These are phyloP conservation scores for Lyophyllum shimeji DNA, from an alignment of 768 basidiomycete genomes.

Conservation along the genomic window DNA sequence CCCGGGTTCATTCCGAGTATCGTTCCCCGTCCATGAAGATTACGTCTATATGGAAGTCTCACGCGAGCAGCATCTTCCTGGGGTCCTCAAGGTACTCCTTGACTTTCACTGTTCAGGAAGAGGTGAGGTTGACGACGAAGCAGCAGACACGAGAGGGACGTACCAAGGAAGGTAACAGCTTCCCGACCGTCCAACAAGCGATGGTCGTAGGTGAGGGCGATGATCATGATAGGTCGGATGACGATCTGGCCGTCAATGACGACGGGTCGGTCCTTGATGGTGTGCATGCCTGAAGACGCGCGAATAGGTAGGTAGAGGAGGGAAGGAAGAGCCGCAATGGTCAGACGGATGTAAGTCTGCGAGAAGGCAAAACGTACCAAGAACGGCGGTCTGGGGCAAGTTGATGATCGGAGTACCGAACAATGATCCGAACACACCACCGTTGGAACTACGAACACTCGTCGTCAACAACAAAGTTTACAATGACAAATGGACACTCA, in stretches of 20 bases:
- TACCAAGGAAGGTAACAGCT: slow-evolving; percentile 96
- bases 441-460: slow-evolving; percentile 75
- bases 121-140: neutral
- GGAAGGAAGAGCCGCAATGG: neutral
- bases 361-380: slow-evolving; percentile 49
- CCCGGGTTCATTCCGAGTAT: neutral
- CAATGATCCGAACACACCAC: slow-evolving; percentile 96
- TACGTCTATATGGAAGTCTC: neutral
- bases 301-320: neutral
- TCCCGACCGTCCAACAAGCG: slow-evolving; percentile 94
- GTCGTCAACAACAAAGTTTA: slow-evolving; percentile 1
- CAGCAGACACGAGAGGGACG: slow-evolving; percentile 26
- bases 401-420: slow-evolving; percentile 99
- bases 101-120: slow-evolving; percentile 65
- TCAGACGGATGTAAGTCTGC: neutral
- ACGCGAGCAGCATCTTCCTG: slow-evolving; percentile 79
- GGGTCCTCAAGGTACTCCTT: slow-evolving; percentile 95
- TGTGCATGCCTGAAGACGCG: slow-evolving; percentile 79
- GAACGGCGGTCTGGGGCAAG: slow-evolving; percentile 90
- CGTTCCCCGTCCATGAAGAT: neutral
- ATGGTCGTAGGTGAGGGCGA: slow-evolving; percentile 94
- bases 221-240: slow-evolving; percentile 95
- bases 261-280: slow-evolving; percentile 88
- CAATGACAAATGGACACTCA: slow-evolving; percentile 34
- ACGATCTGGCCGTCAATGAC: slow-evolving; percentile 96